A percentile compares a stretch with the other conserved stretches of the same genome.
phyloP scores from a whole-genome alignment of 2,329 filamentous ascomycete species.

The Ophiostoma sp. region DNA sequence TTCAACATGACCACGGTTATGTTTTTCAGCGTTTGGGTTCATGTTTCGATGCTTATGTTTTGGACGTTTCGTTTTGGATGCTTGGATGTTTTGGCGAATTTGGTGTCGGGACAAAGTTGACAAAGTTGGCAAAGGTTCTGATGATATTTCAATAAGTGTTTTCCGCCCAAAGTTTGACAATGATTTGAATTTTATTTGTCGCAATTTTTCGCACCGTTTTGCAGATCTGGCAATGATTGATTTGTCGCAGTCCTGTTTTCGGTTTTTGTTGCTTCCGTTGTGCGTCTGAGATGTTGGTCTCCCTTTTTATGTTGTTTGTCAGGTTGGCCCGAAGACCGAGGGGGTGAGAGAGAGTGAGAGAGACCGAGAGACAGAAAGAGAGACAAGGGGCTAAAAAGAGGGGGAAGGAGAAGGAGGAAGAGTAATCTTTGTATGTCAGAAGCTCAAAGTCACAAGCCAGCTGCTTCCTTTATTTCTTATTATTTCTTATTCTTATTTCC shows the following conservation, averaged over 20 bases:
- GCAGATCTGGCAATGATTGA: background rate
- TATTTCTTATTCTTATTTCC: background rate
- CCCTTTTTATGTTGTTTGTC: background rate
- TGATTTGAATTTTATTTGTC: too few relatives aligned
- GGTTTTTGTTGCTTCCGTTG: background rate
- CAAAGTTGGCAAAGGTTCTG: background rate
- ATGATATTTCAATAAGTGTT: background rate
- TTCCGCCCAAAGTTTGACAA: background rate
- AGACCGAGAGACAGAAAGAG: background rate
- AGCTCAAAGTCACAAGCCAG: background rate
- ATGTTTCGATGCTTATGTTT: background rate
- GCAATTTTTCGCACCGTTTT: background rate
- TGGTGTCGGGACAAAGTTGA: background rate
- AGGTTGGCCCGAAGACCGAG: background rate
- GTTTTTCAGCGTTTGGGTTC: background rate
- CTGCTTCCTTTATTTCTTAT: background rate
- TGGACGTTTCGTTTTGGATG: background rate
- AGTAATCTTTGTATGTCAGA: background rate
- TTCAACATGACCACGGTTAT: conserved; percentile 1
- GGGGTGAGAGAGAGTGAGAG: background rate
- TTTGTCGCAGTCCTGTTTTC: background rate
- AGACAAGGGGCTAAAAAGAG: background rate
- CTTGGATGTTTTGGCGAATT: background rate
- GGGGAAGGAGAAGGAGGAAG: background rate
- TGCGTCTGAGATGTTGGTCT: background rate